A percentile compares a stretch with the other conserved stretches of the same genome.
phyloP scores from a whole-genome alignment of 2,329 filamentous ascomycete genomes.

The Stagonosporopsis cucurbitacearum region DNA sequence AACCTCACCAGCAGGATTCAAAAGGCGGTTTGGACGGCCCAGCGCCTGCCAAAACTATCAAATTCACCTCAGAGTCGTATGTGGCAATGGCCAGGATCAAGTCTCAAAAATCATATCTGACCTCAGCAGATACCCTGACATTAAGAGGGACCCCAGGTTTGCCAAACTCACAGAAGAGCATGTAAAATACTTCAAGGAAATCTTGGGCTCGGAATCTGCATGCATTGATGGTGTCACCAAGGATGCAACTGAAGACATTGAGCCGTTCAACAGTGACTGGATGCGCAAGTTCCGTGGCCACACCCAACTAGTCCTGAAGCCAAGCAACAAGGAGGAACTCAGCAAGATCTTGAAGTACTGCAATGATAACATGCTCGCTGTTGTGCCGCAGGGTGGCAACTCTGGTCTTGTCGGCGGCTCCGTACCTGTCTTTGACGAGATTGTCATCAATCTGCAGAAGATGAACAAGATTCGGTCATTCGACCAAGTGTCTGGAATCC shows the following conservation, averaged over 20 bases:
- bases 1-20: slow-evolving; percentile 49
- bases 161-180: slow-evolving; percentile 75
- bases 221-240: slow-evolving; percentile 82
- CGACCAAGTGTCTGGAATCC: slow-evolving; percentile 87
- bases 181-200: slow-evolving; percentile 78
- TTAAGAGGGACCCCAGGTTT: slow-evolving; percentile 82
- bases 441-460: slow-evolving; percentile 86
- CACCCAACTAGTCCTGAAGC: slow-evolving; percentile 84
- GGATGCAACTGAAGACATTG: slow-evolving; percentile 79
- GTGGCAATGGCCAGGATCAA: slow-evolving; percentile 17
- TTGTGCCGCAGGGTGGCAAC: slow-evolving; percentile 97
- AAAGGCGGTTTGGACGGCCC: slow-evolving; percentile 46
- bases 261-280: slow-evolving; percentile 96
- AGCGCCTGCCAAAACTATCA: slow-evolving; percentile 58
- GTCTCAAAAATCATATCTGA: slow-evolving; percentile 7
- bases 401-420: slow-evolving; percentile 95
- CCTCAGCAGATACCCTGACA: slow-evolving; percentile 68
- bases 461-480: slow-evolving; percentile 94
- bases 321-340: slow-evolving; percentile 82
- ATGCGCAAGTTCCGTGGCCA: slow-evolving; percentile 98
- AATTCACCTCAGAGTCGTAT: slow-evolving; percentile 81
- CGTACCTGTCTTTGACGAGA: slow-evolving; percentile 97
- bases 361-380: slow-evolving; percentile 88
- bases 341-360: slow-evolving; percentile 93
- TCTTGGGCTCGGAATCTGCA: slow-evolving; percentile 81